Conservation (phyloP, 768 basidiomycete genomes). For the Trametes gibbosa region DNA sequence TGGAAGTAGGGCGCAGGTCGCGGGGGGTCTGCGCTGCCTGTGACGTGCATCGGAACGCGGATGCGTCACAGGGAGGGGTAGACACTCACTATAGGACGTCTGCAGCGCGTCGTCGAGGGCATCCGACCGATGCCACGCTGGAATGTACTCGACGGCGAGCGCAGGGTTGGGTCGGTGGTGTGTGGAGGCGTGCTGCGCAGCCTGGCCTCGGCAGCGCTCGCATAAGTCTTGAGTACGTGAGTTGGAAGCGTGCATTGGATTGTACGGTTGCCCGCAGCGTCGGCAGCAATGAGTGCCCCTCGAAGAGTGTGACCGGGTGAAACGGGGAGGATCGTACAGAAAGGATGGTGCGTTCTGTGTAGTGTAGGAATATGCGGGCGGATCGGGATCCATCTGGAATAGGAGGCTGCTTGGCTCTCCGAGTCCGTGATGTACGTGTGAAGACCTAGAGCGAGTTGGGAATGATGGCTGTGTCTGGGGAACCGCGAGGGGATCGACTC, state of each 20-base stretch:
- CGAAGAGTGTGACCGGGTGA: not conserved
- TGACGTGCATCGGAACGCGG: not conserved
- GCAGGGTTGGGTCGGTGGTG: not conserved
- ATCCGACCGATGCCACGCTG: conserved; percentile 1
- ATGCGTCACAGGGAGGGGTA: not conserved
- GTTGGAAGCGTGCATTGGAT: not conserved
- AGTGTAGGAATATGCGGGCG: not conserved
- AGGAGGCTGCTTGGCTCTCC: conserved; percentile 4
- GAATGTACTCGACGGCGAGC: conserved; percentile 4
- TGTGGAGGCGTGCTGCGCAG: not conserved
- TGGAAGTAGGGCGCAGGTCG: not conserved
- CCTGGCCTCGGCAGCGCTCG: not conserved
- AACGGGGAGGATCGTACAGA: conserved; percentile 3
- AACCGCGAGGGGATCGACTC: not conserved
- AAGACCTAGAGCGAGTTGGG: not conserved
- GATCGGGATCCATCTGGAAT: conserved; percentile 13
- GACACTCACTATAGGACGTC: not conserved
- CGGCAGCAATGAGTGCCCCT: not conserved
- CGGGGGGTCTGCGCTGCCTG: not conserved
- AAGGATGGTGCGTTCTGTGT: not conserved
- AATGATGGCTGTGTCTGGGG: not conserved
- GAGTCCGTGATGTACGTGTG: not conserved
- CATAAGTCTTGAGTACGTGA: not conserved
- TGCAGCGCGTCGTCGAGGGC: not conserved
- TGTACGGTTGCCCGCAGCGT: not conserved